phyloP scores from a whole-genome alignment of 2,329 filamentous ascomycete species.

The Trichoderma aggressivum region DNA sequence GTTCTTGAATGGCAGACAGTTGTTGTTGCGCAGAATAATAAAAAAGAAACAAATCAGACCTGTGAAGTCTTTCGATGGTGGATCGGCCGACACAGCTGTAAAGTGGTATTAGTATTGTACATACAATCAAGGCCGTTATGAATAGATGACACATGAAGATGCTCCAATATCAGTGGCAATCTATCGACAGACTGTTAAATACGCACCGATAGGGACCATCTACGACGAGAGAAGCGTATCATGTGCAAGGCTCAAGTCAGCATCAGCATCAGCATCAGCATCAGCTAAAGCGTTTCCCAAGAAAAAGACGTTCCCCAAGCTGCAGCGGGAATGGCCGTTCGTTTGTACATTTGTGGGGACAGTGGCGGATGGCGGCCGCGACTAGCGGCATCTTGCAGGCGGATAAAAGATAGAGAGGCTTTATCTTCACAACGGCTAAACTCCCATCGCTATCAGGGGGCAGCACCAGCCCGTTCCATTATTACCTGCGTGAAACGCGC shows the following conservation, averaged over 20 bases:
- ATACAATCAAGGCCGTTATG: background rate
- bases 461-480: background rate
- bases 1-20: background rate
- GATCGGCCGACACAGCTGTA: background rate
- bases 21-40: background rate
- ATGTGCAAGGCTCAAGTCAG: background rate
- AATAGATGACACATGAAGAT: background rate
- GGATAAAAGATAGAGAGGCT: background rate
- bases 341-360: conserved; percentile 1
- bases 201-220: background rate
- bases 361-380: conserved; percentile 9
- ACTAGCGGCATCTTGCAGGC: conserved; percentile 13
- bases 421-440: background rate
- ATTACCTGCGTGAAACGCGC: background rate
- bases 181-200: background rate
- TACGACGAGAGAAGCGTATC: background rate
- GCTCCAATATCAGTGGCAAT: background rate
- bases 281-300: background rate
- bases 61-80: background rate
- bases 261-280: background rate
- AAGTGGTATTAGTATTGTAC: background rate
- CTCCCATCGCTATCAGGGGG: background rate
- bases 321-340: conserved; percentile 10
- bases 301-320: background rate
- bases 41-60: background rate